phyloP scores from a whole-genome alignment of 345 rosid species.

The Euphorbia lathyris region DNA sequence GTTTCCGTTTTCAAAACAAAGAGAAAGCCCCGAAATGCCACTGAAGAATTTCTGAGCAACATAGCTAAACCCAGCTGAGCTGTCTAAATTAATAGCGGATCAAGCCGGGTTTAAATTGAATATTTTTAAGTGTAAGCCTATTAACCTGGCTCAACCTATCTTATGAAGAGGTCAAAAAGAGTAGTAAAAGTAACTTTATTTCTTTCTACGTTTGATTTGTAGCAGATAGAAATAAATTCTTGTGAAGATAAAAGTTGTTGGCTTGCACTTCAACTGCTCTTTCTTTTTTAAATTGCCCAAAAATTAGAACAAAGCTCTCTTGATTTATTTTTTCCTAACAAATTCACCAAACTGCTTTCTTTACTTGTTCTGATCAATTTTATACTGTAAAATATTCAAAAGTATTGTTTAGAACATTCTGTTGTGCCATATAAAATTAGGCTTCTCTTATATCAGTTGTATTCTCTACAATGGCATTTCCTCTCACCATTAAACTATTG shows the following conservation, averaged over 20 bases:
- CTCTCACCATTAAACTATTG: conserved; percentile 19
- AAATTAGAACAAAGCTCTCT: background rate
- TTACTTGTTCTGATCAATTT: background rate
- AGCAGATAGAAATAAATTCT: background rate
- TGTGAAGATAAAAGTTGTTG: conserved; percentile 46
- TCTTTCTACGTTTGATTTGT: conserved; percentile 39
- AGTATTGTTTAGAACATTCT: conserved; percentile 5
- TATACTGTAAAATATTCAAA: background rate
- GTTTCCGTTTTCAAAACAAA: too few species aligned
- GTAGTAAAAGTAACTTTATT: background rate
- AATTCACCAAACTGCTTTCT: conserved; percentile 24
- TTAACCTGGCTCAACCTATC: background rate
- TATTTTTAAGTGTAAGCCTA: too few species aligned
- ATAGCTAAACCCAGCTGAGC: too few species aligned
- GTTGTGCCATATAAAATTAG: conserved; percentile 24
- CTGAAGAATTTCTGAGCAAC: too few species aligned
- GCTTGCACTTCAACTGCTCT: conserved; percentile 60
- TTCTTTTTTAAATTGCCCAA: conserved; percentile 21
- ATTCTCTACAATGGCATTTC: conserved; percentile 34
- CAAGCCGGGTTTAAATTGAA: background rate
- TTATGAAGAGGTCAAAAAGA: conserved; percentile 4
- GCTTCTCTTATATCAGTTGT: conserved; percentile 18
- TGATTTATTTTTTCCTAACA: conserved; percentile 15
- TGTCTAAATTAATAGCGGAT: background rate
- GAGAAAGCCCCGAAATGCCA: too few species aligned